These are phyloP conservation scores for Mortierella sp. DNA, from an alignment of 371 early-diverging fungal genomes.

Conservation along the genomic window DNA sequence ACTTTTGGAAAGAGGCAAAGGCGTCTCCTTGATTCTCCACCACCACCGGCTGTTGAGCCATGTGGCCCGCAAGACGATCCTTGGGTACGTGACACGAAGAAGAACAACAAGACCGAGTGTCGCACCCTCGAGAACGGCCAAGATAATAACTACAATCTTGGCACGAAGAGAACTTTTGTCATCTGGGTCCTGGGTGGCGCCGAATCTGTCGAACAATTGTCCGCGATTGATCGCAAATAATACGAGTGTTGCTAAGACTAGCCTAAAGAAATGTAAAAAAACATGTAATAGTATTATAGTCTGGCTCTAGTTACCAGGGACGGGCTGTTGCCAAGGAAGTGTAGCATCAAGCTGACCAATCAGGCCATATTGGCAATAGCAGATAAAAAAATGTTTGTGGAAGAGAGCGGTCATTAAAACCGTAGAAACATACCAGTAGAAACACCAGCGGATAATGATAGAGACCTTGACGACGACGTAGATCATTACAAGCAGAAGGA, in stretches of 20 bases:
- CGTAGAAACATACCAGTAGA: slow-evolving; percentile 47
- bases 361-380: not conserved
- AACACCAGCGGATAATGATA: slow-evolving; percentile 60
- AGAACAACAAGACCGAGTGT: slow-evolving; percentile 46
- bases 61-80: slow-evolving; percentile 43
- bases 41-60: slow-evolving; percentile 51
- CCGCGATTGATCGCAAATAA: slow-evolving; percentile 51
- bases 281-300: not conserved
- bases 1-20: slow-evolving; percentile 14
- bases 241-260: slow-evolving; percentile 55
- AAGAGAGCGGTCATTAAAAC: not conserved
- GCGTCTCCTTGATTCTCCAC: slow-evolving; percentile 53
- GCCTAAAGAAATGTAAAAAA: slow-evolving; percentile 25
- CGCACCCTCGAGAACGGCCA: slow-evolving; percentile 35
- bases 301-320: not conserved
- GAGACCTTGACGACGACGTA: slow-evolving; percentile 57
- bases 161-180: slow-evolving; percentile 16
- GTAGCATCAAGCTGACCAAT: not conserved
- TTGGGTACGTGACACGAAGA: slow-evolving; percentile 46
- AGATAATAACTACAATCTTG: slow-evolving; percentile 47
- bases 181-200: not conserved
- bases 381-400: not conserved
- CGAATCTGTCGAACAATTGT: slow-evolving; percentile 21
- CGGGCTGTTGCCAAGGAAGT: not conserved
- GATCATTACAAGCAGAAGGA: slow-evolving; percentile 39